Evolutionary conservation across 768 basidiomycete species (phyloP).

Genomic region (Grammothele lineata): DNA sequence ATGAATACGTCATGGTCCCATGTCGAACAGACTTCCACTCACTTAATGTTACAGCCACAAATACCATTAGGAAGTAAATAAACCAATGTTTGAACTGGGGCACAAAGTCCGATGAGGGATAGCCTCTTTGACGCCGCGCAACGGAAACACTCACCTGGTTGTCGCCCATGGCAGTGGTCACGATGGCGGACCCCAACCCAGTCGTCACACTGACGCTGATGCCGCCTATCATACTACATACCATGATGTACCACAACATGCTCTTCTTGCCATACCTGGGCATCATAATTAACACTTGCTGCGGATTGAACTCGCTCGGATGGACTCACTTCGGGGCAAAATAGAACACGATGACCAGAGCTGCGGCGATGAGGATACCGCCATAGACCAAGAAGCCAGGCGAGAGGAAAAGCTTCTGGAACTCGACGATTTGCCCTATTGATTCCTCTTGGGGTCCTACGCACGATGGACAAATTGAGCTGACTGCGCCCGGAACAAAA

Average conservation of each 20-base stretch:
- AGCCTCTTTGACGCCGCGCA: too few species aligned
- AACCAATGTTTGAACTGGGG: conserved; percentile 87
- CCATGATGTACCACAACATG: conserved; percentile 93
- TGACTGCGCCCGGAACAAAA: not conserved
- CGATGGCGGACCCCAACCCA: conserved; percentile 88
- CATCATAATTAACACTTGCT: not conserved
- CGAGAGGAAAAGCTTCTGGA: conserved; percentile 76
- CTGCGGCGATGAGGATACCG: conserved; percentile 56
- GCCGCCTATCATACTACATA: conserved; percentile 97
- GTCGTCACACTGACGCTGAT: conserved; percentile 93
- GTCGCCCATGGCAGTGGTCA: conserved; percentile 68
- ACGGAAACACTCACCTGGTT: conserved; percentile 55
- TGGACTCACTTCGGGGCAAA: conserved; percentile 68
- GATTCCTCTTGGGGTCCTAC: conserved; percentile 69
- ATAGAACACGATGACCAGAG: conserved; percentile 73
- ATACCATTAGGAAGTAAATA: conserved; percentile 80
- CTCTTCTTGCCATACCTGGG: conserved; percentile 79
- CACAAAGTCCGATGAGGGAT: too few species aligned
- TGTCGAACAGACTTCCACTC: conserved; percentile 26
- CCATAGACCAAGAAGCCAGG: conserved; percentile 77
- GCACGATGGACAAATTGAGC: too few species aligned
- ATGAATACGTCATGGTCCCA: conserved; percentile 7
- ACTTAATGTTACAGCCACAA: conserved; percentile 81
- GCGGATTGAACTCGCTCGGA: not conserved
- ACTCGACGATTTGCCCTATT: conserved; percentile 63